Conservation (phyloP, 805 yeast species). For the Metschnikowia baotianmanensis region DNA sequence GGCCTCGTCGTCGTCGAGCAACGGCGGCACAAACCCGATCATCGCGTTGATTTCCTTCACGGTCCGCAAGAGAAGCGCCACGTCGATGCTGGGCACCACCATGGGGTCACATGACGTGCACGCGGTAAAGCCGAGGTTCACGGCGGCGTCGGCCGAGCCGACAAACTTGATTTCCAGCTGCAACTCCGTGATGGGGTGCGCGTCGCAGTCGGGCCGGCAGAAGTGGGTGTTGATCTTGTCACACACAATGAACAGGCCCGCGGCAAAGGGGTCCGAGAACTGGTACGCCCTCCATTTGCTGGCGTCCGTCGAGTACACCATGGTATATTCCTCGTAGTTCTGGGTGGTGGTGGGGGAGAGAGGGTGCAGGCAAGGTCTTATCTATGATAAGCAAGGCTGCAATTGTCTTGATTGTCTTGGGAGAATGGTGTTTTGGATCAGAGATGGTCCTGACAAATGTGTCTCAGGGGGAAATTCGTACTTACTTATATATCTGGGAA, state of each 20-base stretch:
- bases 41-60: conserved; percentile 53
- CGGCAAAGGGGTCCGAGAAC: conserved; percentile 64
- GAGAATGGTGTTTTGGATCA: background rate
- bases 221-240: conserved; percentile 41
- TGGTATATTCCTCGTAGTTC: too few relatives aligned
- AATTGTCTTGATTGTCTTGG: too few relatives aligned
- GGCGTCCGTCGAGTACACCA: conserved; percentile 43
- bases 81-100: conserved; percentile 43
- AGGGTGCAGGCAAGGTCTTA: background rate
- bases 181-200: conserved; percentile 40
- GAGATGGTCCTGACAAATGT: too few relatives aligned
- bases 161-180: conserved; percentile 47
- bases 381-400: background rate
- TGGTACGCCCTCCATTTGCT: conserved; percentile 64
- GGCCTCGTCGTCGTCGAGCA: conserved; percentile 46
- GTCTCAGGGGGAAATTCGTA: conserved; percentile 1
- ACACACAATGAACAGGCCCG: conserved; percentile 55
- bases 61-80: conserved; percentile 44
- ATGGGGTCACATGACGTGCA: conserved; percentile 59
- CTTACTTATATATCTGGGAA: conserved; percentile 10
- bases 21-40: conserved; percentile 57
- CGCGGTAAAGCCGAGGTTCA: conserved; percentile 43
- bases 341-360: background rate
- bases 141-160: conserved; percentile 41
- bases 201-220: conserved; percentile 72